phyloP scores from a whole-genome alignment of 306 rosid species.

The Vigna reflexopilosa region DNA sequence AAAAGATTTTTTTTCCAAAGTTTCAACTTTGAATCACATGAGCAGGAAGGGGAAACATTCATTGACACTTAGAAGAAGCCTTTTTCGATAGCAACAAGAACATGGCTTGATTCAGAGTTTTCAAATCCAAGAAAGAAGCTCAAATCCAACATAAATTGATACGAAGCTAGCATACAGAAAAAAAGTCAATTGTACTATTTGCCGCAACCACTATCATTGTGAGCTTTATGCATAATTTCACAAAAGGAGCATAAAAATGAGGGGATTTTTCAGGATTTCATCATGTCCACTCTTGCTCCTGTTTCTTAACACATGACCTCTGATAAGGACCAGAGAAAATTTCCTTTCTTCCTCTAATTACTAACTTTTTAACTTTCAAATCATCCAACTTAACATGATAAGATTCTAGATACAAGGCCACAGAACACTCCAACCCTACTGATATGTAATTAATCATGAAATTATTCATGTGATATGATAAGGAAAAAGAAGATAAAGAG shows the following conservation, averaged over 20 bases:
- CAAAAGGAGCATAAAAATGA: not conserved
- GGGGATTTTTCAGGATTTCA: not conserved
- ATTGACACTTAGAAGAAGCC: too few species aligned
- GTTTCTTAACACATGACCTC: not conserved
- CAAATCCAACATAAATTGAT: not conserved
- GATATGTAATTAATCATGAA: not conserved
- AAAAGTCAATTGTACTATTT: conserved; percentile 5
- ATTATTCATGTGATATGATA: not conserved
- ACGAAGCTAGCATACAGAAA: not conserved
- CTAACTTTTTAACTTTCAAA: conserved; percentile 1
- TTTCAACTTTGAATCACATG: too few species aligned
- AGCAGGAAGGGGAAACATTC: too few species aligned
- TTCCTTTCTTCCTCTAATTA: conserved; percentile 11
- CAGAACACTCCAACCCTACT: conserved; percentile 26
- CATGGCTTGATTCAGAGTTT: not conserved
- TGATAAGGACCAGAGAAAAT: conserved; percentile 10
- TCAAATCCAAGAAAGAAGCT: not conserved
- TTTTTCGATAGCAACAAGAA: too few species aligned
- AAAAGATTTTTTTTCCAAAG: too few species aligned
- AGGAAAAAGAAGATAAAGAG: not conserved
- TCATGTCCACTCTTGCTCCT: not conserved
- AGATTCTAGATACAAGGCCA: conserved; percentile 10
- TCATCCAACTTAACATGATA: conserved; percentile 16
- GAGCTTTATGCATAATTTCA: not conserved
- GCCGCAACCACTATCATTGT: not conserved